Percentiles rank a stretch among this genome's conserved stretches.
phyloP scores from a whole-genome alignment of 352 stramenopile genomes.

The Globisporangium iwayamae region DNA sequence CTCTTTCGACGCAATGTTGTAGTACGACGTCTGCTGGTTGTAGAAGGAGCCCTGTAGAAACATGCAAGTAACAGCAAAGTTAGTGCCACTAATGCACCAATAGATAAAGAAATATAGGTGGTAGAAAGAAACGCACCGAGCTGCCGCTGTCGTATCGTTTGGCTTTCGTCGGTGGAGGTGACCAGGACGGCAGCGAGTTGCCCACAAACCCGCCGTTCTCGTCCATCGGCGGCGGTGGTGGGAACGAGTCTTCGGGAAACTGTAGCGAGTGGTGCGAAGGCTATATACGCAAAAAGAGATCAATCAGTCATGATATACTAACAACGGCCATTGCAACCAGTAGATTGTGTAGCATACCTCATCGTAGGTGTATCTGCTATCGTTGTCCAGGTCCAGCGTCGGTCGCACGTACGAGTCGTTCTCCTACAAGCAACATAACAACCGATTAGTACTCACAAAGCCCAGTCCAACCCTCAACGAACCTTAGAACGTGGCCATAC shows the following conservation, averaged over 20 bases:
- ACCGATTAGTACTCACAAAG: no score
- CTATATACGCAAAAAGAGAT: not conserved
- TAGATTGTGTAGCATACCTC: constrained; percentile 10
- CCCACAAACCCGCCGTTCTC: constrained; percentile 62
- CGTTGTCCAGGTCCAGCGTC: constrained; percentile 34
- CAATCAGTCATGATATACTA: no score
- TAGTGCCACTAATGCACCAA: not conserved
- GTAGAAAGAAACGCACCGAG: constrained; percentile 4
- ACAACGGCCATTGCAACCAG: no score
- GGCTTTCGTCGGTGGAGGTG: constrained; percentile 54
- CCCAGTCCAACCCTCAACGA: no score
- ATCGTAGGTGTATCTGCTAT: constrained; percentile 27
- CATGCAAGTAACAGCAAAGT: not conserved
- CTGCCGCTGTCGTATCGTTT: constrained; percentile 68
- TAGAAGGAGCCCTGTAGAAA: constrained; percentile 47
- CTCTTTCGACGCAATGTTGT: constrained; percentile 62
- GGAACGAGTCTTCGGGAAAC: constrained; percentile 72
- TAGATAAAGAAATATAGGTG: no score
- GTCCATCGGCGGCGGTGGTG: constrained; percentile 62
- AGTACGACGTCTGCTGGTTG: constrained; percentile 69
- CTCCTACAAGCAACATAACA: constrained; percentile 18
- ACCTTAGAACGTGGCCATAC: constrained; percentile 7
- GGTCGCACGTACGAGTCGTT: constrained; percentile 36
- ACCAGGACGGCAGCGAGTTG: constrained; percentile 74
- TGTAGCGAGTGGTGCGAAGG: constrained; percentile 32